Evolutionary conservation across 2,329 filamentous ascomycete species (phyloP), one percentile per base, ranked within the genome.

Genomic region (Pestalotiopsis sp.): DNA sequence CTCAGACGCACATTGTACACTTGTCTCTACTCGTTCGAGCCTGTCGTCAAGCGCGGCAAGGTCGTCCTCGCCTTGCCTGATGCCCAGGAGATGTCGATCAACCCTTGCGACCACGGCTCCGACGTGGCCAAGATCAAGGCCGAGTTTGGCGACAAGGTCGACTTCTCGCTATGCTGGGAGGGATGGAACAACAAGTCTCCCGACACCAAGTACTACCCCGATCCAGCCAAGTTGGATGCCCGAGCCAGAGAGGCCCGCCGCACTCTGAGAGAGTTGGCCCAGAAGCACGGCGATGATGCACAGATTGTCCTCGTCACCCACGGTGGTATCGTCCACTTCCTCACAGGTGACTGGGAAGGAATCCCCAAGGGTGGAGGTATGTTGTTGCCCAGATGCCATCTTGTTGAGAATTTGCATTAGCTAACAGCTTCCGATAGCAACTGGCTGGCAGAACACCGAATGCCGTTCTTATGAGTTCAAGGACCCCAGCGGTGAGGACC

Each of bases 1-100:
- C 86, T 97, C 73, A 90, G 91, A 64, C 90, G 94, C 70, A 97
- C 94, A 2, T 85, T 97, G 60, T 89, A 93, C 80, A 97, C 94
- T 2, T 91, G 92, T 41, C 84, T 94, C 38, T 82, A 89, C 66
- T 87, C 88, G 60, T 97, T 97, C 79, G 86, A 85, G 20, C 83
- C 88, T 0, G 84, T 82, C 0, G 84, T 88, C 65, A 75, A 83
- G 25, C 68, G 73, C 6, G 80, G 81, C 5, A 78, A 79, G 77
- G 86, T 71, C 67, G 86, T 97, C 65, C 80, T 92, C 31, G 90
- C 91, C 1, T 82, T 96, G 13, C 93, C 93, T 0, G 89, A 92
- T 71, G 82, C 93, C 4, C 95, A 97, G 80, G 95, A 97, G 80
- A 90, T 93, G 0, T 91, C 89, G 4, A 86, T 90, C 66, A 82